A percentile compares a stretch with the other conserved stretches of the same genome.
These are phyloP conservation scores for Powellomyces hirtus DNA, from an alignment of 192 early-diverging fungal genomes.

Conservation along the genomic window DNA sequence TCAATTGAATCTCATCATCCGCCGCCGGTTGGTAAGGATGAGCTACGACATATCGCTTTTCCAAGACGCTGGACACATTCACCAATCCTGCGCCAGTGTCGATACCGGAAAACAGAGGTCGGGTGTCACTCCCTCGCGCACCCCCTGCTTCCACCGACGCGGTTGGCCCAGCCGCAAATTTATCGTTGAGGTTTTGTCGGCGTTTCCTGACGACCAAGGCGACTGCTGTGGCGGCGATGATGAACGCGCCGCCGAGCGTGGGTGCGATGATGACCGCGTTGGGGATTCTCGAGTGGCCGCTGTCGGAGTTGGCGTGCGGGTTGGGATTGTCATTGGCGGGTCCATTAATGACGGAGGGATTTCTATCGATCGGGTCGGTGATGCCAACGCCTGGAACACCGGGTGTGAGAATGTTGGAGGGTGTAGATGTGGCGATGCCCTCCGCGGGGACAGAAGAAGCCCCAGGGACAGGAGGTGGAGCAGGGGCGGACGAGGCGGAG, in stretches of 20 bases:
- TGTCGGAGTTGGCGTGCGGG: not conserved
- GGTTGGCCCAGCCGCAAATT: not conserved
- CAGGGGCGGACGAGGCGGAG: not conserved
- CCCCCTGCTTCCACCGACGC: not conserved
- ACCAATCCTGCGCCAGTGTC: not conserved
- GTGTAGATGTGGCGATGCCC: not conserved
- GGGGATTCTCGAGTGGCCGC: not conserved
- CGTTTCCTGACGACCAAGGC: not conserved
- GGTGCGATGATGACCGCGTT: constrained; percentile 13
- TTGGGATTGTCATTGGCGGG: not conserved
- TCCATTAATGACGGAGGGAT: not conserved
- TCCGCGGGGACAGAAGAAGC: not conserved
- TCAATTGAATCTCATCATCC: constrained; percentile 33
- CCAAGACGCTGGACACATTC: constrained; percentile 23
- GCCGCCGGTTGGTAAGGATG: constrained; percentile 31
- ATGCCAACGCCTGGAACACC: not conserved
- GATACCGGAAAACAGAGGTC: not conserved
- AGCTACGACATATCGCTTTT: constrained; percentile 25
- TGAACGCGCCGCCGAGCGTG: not conserved
- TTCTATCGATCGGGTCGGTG: not conserved
- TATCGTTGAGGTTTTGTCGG: not conserved
- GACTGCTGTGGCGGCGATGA: not conserved
- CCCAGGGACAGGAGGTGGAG: not conserved
- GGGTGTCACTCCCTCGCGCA: not conserved
- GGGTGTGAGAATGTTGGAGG: not conserved